Percentiles rank a stretch among this genome's conserved stretches.
These are phyloP conservation scores for Plectosphaerella sp. DNA, from an alignment of 2,329 filamentous ascomycete species.

Conservation along the genomic window DNA sequence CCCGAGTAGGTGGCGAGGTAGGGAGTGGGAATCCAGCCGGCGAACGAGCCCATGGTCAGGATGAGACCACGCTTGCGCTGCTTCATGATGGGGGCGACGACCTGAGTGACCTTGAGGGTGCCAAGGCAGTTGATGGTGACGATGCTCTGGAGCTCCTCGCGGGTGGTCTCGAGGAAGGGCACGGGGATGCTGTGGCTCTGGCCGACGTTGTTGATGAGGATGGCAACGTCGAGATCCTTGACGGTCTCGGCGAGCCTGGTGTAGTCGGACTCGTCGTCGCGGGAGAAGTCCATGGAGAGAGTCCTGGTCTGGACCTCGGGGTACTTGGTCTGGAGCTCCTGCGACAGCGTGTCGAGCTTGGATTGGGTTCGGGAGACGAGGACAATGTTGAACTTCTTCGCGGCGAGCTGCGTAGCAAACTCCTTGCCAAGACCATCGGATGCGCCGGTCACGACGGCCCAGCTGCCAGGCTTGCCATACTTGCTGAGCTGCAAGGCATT, in stretches of 20 bases:
- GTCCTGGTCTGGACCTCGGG: conserved; percentile 65
- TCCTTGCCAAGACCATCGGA: conserved; percentile 97
- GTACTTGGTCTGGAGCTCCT: conserved; percentile 70
- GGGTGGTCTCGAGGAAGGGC: conserved; percentile 74
- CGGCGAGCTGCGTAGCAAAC: conserved; percentile 83
- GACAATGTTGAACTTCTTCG: conserved; percentile 89
- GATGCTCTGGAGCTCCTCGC: conserved; percentile 80
- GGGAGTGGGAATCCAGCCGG: conserved; percentile 85
- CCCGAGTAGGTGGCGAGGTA: conserved; percentile 94
- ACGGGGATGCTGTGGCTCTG: conserved; percentile 92
- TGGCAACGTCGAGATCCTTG: conserved; percentile 71
- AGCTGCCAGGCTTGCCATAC: conserved; percentile 87
- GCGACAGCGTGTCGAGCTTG: conserved; percentile 75
- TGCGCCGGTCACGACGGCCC: conserved; percentile 91
- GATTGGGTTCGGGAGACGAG: conserved; percentile 93
- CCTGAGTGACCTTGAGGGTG: conserved; percentile 82
- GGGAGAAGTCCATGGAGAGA: conserved; percentile 86
- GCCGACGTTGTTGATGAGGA: conserved; percentile 96
- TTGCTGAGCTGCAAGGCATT: conserved; percentile 63
- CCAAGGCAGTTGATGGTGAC: conserved; percentile 93
- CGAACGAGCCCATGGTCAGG: conserved; percentile 96
- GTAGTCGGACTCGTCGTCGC: conserved; percentile 78
- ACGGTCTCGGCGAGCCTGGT: conserved; percentile 64
- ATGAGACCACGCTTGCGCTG: conserved; percentile 82
- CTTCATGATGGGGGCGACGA: conserved; percentile 80